Conservation (phyloP, 2,329 filamentous ascomycete genomes). For the Fusarium virguliforme region DNA sequence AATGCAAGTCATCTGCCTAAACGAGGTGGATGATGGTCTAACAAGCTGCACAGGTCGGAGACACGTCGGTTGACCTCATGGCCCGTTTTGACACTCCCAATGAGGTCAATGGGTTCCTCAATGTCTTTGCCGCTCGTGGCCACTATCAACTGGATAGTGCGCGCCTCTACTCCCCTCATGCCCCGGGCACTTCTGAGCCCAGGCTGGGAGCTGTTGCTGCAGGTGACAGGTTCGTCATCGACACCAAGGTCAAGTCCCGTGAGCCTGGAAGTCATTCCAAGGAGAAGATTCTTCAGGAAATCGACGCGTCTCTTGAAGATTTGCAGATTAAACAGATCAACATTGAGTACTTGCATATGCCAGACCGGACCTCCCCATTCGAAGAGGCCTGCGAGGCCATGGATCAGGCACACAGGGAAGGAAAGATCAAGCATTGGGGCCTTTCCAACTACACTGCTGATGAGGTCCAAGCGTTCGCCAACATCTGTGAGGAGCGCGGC, state of each 20-base stretch:
- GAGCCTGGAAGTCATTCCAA: slow-evolving; percentile 51
- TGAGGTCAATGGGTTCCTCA: slow-evolving; percentile 48
- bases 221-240: slow-evolving; percentile 53
- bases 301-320: slow-evolving; percentile 54
- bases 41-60: slow-evolving; percentile 42
- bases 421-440: slow-evolving; percentile 64
- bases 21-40: neutral
- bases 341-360: slow-evolving; percentile 41
- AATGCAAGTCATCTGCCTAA: slow-evolving; percentile 17
- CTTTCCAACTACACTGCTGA: slow-evolving; percentile 63
- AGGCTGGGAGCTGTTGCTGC: slow-evolving; percentile 52
- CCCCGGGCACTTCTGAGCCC: slow-evolving; percentile 52
- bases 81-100: slow-evolving; percentile 48
- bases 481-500: slow-evolving; percentile 60
- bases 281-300: slow-evolving; percentile 49
- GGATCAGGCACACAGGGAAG: slow-evolving; percentile 58
- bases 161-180: slow-evolving; percentile 52
- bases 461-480: slow-evolving; percentile 62
- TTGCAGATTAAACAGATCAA: slow-evolving; percentile 49
- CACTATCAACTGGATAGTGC: slow-evolving; percentile 54
- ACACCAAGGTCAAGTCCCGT: slow-evolving; percentile 56
- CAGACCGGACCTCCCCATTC: slow-evolving; percentile 61
- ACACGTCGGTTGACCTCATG: slow-evolving; percentile 39
- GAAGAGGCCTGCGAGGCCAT: slow-evolving; percentile 61
- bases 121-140: slow-evolving; percentile 47